Conservation (phyloP, 140 eudicot species). For the Cichorium intybus region DNA sequence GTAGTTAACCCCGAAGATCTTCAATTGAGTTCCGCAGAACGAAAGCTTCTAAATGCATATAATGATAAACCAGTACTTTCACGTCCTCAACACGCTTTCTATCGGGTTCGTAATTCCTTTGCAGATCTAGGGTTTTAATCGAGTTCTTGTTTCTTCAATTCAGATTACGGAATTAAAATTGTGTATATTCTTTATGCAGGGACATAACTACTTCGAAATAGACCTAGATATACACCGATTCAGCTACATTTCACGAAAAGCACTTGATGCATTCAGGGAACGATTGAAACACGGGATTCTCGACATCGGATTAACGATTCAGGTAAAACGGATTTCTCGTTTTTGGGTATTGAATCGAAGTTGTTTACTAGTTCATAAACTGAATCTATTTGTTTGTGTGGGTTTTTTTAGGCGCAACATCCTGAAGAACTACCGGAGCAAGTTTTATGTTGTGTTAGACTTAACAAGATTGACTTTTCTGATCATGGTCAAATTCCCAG, state of each 20-base stretch:
- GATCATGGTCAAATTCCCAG: slow-evolving; percentile 67
- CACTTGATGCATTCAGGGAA: slow-evolving; percentile 60
- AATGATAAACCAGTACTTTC: slow-evolving; percentile 85
- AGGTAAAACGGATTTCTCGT: slow-evolving; percentile 31
- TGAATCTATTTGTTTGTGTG: not conserved
- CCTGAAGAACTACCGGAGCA: slow-evolving; percentile 90
- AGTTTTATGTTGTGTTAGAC: slow-evolving; percentile 70
- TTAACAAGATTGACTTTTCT: slow-evolving; percentile 72
- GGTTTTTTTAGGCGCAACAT: slow-evolving; percentile 60
- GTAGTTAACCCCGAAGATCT: slow-evolving; percentile 82
- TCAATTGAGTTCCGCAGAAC: slow-evolving; percentile 69
- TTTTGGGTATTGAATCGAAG: not conserved
- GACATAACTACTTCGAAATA: slow-evolving; percentile 66
- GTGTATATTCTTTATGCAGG: slow-evolving; percentile 35
- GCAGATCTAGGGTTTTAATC: not conserved
- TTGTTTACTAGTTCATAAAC: not conserved
- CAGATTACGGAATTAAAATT: not conserved
- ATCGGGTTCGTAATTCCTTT: slow-evolving; percentile 37
- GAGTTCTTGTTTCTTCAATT: not conserved
- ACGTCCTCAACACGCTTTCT: slow-evolving; percentile 87
- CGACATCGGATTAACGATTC: slow-evolving; percentile 72
- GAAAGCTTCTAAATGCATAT: slow-evolving; percentile 70
- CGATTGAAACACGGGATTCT: slow-evolving; percentile 57
- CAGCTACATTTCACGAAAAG: slow-evolving; percentile 74
- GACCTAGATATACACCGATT: slow-evolving; percentile 79